Evolutionary conservation across 2,329 filamentous ascomycete species (phyloP).

Genomic region (Penicillium sp.): DNA sequence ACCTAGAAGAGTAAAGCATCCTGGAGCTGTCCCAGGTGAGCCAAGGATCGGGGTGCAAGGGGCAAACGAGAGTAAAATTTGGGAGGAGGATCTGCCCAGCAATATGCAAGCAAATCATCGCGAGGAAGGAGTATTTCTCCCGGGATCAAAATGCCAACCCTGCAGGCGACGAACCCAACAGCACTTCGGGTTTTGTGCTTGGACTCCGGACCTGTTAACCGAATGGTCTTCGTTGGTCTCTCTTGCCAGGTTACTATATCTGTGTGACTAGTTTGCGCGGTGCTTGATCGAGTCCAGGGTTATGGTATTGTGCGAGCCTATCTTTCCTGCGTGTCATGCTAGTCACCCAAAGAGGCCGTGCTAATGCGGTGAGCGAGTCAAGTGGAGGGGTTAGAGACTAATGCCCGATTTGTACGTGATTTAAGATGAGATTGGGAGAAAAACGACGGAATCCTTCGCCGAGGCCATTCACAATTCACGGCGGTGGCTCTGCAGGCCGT

Average conservation of each 20-base stretch:
- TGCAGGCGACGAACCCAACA: background rate
- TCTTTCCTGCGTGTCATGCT: background rate
- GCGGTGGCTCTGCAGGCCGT: conserved; percentile 6
- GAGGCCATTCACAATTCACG: conserved; percentile 6
- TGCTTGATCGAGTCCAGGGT: background rate
- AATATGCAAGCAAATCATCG: conserved; percentile 5
- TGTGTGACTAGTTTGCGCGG: background rate
- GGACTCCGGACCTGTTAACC: conserved; percentile 1
- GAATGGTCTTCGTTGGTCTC: background rate
- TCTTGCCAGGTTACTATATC: background rate
- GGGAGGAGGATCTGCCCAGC: conserved; percentile 6
- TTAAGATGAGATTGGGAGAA: background rate
- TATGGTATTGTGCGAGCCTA: background rate
- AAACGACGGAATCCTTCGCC: conserved; percentile 17
- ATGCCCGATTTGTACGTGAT: background rate
- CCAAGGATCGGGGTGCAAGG: background rate
- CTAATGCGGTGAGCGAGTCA: background rate
- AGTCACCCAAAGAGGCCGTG: background rate
- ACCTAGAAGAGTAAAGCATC: conserved; percentile 10
- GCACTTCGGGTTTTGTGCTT: background rate
- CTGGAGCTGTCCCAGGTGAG: background rate
- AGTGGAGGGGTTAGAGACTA: background rate
- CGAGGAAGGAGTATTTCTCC: conserved; percentile 21
- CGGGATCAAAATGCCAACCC: conserved; percentile 8
- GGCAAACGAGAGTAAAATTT: background rate